Evolutionary conservation across 495 filamentous ascomycete genomes (phyloP).

Genomic region (Penicillium macrosclerotiorum): DNA sequence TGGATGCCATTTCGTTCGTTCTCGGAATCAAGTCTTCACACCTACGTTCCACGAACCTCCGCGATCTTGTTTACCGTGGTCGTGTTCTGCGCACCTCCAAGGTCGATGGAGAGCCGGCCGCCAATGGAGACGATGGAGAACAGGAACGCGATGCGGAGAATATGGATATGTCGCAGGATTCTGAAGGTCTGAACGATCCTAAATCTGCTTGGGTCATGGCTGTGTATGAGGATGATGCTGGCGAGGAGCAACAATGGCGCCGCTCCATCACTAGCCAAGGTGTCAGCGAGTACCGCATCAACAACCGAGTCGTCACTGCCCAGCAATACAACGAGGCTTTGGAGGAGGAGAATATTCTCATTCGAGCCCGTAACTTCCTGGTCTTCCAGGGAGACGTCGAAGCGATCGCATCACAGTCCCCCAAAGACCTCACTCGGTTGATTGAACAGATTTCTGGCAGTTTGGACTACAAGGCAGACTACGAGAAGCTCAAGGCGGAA

Average conservation of each 20-base stretch:
- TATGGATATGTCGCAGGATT: slow-evolving; percentile 42
- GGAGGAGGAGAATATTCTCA: slow-evolving; percentile 92
- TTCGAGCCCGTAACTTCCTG: slow-evolving; percentile 96
- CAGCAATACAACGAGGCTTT: slow-evolving; percentile 91
- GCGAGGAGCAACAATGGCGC: slow-evolving; percentile 94
- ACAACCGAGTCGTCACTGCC: slow-evolving; percentile 82
- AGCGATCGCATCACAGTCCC: slow-evolving; percentile 91
- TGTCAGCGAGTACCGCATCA: slow-evolving; percentile 94
- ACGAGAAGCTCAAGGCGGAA: slow-evolving; percentile 82
- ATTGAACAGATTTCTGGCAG: slow-evolving; percentile 98
- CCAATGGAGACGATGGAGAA: slow-evolving; percentile 50
- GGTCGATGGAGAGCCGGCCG: slow-evolving; percentile 74
- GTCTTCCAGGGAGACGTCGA: slow-evolving; percentile 99
- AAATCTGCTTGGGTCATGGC: slow-evolving; percentile 98
- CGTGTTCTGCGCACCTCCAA: slow-evolving; percentile 88
- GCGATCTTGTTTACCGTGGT: slow-evolving; percentile 93
- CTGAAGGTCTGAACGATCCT: slow-evolving; percentile 66
- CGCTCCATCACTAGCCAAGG: slow-evolving; percentile 86
- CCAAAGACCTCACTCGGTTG: slow-evolving; percentile 87
- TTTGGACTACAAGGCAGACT: slow-evolving; percentile 92
- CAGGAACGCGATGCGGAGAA: slow-evolving; percentile 43
- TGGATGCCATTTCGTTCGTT: slow-evolving; percentile 99
- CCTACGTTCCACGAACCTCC: slow-evolving; percentile 89
- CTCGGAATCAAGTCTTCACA: slow-evolving; percentile 98
- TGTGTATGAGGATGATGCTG: slow-evolving; percentile 96